Conservation (phyloP, 331 rosid genomes). For the Saraca asoca region DNA sequence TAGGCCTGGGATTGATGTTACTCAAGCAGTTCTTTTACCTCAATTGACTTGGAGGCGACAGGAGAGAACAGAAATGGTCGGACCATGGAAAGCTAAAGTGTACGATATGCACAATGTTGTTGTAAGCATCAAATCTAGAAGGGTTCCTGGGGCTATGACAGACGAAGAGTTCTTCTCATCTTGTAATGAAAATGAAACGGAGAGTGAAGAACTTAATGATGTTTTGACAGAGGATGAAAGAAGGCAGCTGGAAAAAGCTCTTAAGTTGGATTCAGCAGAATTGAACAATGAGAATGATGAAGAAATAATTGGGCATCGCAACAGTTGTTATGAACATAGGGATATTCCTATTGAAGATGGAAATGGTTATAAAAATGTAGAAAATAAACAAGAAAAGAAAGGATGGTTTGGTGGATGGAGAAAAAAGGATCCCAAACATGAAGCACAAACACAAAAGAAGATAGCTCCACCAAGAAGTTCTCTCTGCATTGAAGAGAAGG, state of each 20-base stretch:
- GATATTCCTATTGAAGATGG: slow-evolving; percentile 75
- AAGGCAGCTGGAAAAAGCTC: slow-evolving; percentile 84
- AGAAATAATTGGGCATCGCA: slow-evolving; percentile 63
- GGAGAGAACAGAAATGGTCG: slow-evolving; percentile 89
- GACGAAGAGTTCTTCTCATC: slow-evolving; percentile 81
- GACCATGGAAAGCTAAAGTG: slow-evolving; percentile 91
- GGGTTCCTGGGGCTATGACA: slow-evolving; percentile 95
- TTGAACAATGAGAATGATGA: slow-evolving; percentile 54
- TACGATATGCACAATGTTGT: slow-evolving; percentile 96
- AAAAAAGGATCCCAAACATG: slow-evolving; percentile 68
- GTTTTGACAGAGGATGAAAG: slow-evolving; percentile 89
- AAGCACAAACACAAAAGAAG: slow-evolving; percentile 55
- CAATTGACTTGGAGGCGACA: slow-evolving; percentile 97
- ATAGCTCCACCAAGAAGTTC: slow-evolving; percentile 82
- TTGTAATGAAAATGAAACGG: slow-evolving; percentile 82
- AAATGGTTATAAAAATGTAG: slow-evolving; percentile 56
- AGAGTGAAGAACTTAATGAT: slow-evolving; percentile 74
- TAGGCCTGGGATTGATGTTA: slow-evolving; percentile 95
- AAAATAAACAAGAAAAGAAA: slow-evolving; percentile 75
- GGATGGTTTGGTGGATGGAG: slow-evolving; percentile 99
- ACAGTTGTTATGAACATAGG: slow-evolving; percentile 63
- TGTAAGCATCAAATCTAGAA: slow-evolving; percentile 90
- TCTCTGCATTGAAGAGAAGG: slow-evolving; percentile 79
- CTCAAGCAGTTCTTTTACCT: slow-evolving; percentile 94
- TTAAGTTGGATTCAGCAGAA: slow-evolving; percentile 72